phyloP scores from a whole-genome alignment of 805 yeast species.

The Spathaspora arborariae region DNA sequence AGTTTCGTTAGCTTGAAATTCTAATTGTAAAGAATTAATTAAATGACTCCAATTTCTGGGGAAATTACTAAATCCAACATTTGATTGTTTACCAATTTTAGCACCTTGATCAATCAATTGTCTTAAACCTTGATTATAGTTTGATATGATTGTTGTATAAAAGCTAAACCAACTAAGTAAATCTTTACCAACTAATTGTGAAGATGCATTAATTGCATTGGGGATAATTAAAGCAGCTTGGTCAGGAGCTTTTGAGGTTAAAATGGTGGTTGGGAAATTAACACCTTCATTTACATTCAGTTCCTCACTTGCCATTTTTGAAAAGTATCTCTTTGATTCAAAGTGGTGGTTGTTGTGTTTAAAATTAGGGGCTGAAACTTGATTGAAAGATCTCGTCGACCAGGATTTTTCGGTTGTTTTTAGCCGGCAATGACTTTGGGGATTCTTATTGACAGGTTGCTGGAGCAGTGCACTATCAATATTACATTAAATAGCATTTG shows the following conservation, averaged over 20 bases:
- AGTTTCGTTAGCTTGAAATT: conserved; percentile 46
- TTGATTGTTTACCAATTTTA: conserved; percentile 16
- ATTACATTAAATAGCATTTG: too few relatives aligned
- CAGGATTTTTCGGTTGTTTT: background rate
- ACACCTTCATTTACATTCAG: background rate
- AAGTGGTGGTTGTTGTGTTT: background rate
- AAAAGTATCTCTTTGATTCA: background rate
- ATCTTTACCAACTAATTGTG: conserved; percentile 24
- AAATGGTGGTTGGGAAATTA: conserved; percentile 27
- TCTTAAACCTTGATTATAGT: conserved; percentile 54
- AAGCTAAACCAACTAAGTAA: conserved; percentile 32
- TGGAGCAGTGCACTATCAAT: too few relatives aligned
- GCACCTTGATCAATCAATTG: conserved; percentile 35
- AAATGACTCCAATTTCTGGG: conserved; percentile 44
- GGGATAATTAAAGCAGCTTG: conserved; percentile 39
- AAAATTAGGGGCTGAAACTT: background rate
- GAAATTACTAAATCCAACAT: conserved; percentile 37
- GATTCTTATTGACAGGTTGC: background rate
- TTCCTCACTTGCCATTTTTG: background rate
- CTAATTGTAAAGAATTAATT: conserved; percentile 47
- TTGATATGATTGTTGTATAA: conserved; percentile 17
- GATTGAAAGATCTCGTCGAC: background rate
- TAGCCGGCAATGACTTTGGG: background rate
- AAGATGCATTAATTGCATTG: conserved; percentile 27
- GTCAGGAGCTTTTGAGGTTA: conserved; percentile 40